These are phyloP conservation scores for Canavalia gladiata DNA, from an alignment of 306 rosid genomes.

Conservation along the genomic window DNA sequence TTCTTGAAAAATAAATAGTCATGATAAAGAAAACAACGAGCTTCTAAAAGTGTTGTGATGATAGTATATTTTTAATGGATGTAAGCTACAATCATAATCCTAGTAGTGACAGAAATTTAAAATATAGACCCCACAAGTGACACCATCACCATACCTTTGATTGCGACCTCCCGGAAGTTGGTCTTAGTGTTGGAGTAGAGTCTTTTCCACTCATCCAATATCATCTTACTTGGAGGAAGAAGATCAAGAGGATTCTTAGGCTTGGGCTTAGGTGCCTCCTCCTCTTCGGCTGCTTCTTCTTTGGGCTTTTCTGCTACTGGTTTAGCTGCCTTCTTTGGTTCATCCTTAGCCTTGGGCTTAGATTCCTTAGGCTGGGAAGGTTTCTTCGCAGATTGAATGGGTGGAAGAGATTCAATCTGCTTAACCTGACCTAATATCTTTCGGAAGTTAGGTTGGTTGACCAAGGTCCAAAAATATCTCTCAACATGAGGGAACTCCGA, in stretches of 20 bases:
- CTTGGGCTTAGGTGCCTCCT: slow-evolving; percentile 92
- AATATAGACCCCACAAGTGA: background rate
- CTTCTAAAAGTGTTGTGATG: background rate
- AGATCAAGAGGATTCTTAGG: slow-evolving; percentile 90
- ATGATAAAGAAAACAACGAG: background rate
- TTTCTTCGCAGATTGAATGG: slow-evolving; percentile 72
- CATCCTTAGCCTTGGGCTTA: slow-evolving; percentile 69
- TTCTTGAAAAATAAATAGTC: background rate
- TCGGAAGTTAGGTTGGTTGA: slow-evolving; percentile 80
- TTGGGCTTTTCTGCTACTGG: slow-evolving; percentile 55
- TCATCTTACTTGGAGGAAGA: slow-evolving; percentile 89
- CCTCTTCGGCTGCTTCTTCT: slow-evolving; percentile 69
- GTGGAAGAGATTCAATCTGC: slow-evolving; percentile 69
- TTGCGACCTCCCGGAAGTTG: slow-evolving; percentile 96
- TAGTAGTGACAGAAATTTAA: background rate
- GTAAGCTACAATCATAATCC: background rate
- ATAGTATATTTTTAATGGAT: background rate
- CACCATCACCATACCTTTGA: slow-evolving; percentile 66
- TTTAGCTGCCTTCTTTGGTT: slow-evolving; percentile 63
- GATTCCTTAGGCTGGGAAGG: slow-evolving; percentile 72
- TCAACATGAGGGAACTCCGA: slow-evolving; percentile 91
- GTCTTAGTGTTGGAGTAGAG: slow-evolving; percentile 91
- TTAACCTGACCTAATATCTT: slow-evolving; percentile 77
- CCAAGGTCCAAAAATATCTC: slow-evolving; percentile 93
- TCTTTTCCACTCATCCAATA: slow-evolving; percentile 94